phyloP scores from a whole-genome alignment of 768 basidiomycete genomes.

The Tricholoma sp. region DNA sequence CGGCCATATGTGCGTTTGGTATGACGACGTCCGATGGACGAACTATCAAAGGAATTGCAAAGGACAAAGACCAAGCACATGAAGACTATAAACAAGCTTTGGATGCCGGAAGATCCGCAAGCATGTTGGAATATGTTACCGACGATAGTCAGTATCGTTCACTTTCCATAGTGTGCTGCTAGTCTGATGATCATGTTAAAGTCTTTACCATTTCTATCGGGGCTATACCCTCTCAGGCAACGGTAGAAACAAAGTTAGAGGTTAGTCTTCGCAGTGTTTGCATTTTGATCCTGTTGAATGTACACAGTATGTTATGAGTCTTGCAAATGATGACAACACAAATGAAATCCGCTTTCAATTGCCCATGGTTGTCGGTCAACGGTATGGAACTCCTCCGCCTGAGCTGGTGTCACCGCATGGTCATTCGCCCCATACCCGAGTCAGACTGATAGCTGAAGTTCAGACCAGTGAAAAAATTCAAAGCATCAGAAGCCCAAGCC shows the following conservation, averaged over 20 bases:
- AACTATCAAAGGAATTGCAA: constrained; percentile 38
- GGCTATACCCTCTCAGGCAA: constrained; percentile 38
- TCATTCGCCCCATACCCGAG: constrained; percentile 25
- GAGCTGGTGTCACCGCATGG: constrained; percentile 28
- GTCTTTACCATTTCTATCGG: constrained; percentile 59
- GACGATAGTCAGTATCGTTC: constrained; percentile 41
- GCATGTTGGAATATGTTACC: constrained; percentile 42
- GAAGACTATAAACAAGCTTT: constrained; percentile 36
- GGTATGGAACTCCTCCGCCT: constrained; percentile 45
- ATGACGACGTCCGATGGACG: constrained; percentile 41
- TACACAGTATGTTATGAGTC: constrained; percentile 45
- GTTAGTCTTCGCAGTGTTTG: constrained; percentile 24
- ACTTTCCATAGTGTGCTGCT: background rate
- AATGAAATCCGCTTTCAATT: constrained; percentile 53
- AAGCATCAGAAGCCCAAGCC: constrained; percentile 38
- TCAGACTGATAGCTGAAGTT: constrained; percentile 39
- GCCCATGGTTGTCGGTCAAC: constrained; percentile 42
- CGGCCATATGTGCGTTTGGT: constrained; percentile 51
- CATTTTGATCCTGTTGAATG: background rate
- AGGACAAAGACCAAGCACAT: constrained; percentile 41
- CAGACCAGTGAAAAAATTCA: constrained; percentile 44
- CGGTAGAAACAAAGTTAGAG: constrained; percentile 35
- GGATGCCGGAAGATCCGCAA: constrained; percentile 33
- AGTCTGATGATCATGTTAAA: constrained; percentile 15
- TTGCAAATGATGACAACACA: constrained; percentile 42